These are phyloP conservation scores for Blastomyces percursus DNA, from an alignment of 2,329 filamentous ascomycete species.

Conservation along the genomic window DNA sequence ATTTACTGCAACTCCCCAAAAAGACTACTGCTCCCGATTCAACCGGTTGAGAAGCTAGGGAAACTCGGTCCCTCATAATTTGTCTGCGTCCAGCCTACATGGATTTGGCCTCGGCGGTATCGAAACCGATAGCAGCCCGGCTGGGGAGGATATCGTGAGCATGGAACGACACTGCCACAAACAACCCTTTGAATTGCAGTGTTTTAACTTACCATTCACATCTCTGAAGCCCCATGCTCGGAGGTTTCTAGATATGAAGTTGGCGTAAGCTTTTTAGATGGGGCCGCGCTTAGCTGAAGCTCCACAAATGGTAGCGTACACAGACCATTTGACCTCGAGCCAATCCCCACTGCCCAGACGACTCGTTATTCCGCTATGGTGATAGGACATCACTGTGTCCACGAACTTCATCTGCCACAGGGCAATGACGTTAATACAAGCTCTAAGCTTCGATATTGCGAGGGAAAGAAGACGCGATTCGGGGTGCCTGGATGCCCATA, in stretches of 20 bases:
- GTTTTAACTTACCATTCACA: not conserved
- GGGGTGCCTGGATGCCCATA: not conserved
- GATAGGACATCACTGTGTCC: not conserved
- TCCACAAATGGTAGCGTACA: not conserved
- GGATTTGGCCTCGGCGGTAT: not conserved
- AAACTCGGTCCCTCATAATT: not conserved
- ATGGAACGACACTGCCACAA: not conserved
- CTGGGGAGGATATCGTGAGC: not conserved
- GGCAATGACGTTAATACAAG: not conserved
- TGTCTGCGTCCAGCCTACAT: not conserved
- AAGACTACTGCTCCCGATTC: not conserved
- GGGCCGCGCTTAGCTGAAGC: not conserved
- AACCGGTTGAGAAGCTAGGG: not conserved
- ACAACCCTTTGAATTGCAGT: not conserved
- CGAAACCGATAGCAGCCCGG: not conserved
- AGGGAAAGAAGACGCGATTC: not conserved
- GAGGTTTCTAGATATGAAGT: not conserved
- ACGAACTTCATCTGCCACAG: not conserved
- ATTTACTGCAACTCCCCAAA: not conserved
- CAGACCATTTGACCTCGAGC: not conserved
- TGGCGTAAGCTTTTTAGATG: not conserved
- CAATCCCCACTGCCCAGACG: not conserved
- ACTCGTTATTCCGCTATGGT: not conserved
- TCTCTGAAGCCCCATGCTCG: not conserved
- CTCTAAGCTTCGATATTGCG: not conserved